Percentiles rank a stretch among this genome's conserved stretches.
Evolutionary conservation across 441 rosid genomes (phyloP).

Genomic region (Flueggea neowawraea): DNA sequence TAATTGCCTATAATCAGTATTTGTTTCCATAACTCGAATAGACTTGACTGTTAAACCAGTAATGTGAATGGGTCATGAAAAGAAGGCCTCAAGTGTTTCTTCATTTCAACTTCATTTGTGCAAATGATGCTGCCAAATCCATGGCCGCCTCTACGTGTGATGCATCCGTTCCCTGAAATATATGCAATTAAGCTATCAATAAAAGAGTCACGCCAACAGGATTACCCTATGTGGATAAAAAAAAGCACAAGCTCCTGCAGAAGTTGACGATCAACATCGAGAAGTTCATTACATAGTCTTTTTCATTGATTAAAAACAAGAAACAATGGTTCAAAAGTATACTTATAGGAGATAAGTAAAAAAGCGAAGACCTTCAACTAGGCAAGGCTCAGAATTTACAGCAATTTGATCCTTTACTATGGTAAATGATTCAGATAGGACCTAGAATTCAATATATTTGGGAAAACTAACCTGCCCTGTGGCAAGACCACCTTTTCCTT

Average conservation of each 20-base stretch:
- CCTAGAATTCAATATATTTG: not conserved
- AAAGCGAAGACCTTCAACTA: not conserved
- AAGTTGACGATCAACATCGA: not conserved
- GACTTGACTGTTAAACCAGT: too few species aligned
- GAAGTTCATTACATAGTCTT: not conserved
- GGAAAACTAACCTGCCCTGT: constrained; percentile 70
- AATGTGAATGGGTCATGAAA: too few species aligned
- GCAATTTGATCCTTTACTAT: not conserved
- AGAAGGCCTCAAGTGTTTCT: too few species aligned
- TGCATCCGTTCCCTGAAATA: constrained; percentile 83
- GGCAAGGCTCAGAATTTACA: not conserved
- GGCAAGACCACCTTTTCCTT: constrained; percentile 94
- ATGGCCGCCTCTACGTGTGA: constrained; percentile 65
- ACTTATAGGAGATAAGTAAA: not conserved
- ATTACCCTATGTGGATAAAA: not conserved
- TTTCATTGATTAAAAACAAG: not conserved
- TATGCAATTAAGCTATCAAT: not conserved
- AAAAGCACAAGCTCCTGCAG: not conserved
- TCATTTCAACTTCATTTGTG: constrained; percentile 66
- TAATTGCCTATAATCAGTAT: too few species aligned
- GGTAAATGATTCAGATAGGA: not conserved
- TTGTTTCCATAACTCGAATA: too few species aligned
- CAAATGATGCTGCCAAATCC: constrained; percentile 65
- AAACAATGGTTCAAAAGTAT: not conserved
- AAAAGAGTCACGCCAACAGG: not conserved